Base-by-base conservation (phyloP, 2,329 filamentous ascomycete species). In the Alternaria rosae region DNA sequence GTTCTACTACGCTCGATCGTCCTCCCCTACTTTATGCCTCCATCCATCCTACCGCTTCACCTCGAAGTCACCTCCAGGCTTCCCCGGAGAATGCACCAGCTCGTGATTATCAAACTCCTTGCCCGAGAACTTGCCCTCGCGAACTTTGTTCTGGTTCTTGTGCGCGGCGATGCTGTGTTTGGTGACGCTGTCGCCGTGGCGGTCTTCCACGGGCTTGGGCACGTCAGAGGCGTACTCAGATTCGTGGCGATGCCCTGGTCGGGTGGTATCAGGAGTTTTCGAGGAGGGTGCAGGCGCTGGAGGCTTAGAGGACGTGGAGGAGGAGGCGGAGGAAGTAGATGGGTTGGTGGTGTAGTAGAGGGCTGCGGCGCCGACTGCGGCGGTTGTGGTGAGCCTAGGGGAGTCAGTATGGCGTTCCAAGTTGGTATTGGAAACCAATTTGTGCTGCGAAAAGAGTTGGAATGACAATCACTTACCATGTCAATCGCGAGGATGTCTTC, bases 61-160 rank as follows among this genome's bases (percentile, higher is more conserved):
- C 59, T 72, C 70, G 55, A 74, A 73, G 57, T 73, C 71, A 28
- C 58, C 60, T n/a, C 52, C 66, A 23, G 70, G 71, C 25, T 70
- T 57, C 21, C 59, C 59, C 11, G 67, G 62, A 28, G 62, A 57
- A 59, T 70, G 70, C 50, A 61, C 59, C 61, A 61, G 61, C 48
- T 66, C 45, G 62, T 74, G 70, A 61, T 74, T 74, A 41, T 73
- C 71, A 57, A 74, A 74, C 54, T 73, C 64, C 53, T 66, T 57
- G 35, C 63, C 63, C 21, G 66, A 69, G 55, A 74, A 74, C 48
- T 68, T 68, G 54, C 72, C 72, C 48, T 62, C 56, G 13, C 72
- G 59, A 5, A 72, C 38, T 47, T 70, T 71, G 7, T 61, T 54
- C 62, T 74, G 57, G 28, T 74, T 74, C 57, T 72, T 74, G 23